Conservation (phyloP, 2,329 filamentous ascomycete genomes). For the Hypoxylon sp. region DNA sequence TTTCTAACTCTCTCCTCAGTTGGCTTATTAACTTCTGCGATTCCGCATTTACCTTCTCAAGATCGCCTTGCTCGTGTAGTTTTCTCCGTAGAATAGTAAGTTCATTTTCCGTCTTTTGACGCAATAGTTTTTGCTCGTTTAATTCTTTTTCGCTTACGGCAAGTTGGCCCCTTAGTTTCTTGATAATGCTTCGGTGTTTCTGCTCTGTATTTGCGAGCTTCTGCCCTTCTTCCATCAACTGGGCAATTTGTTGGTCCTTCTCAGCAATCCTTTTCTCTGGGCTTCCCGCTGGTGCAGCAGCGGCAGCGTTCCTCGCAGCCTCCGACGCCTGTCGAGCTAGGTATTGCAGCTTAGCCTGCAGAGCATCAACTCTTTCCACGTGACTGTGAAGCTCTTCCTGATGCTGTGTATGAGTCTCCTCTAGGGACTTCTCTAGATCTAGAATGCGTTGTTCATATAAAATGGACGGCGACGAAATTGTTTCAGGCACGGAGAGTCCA, state of each 20-base stretch:
- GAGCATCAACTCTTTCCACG: constrained; percentile 89
- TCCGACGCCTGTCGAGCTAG: constrained; percentile 85
- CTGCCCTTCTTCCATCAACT: constrained; percentile 93
- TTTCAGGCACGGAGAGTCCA: constrained; percentile 12
- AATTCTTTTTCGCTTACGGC: constrained; percentile 76
- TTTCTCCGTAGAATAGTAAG: constrained; percentile 63
- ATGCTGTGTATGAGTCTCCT: constrained; percentile 67
- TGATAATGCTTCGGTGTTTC: constrained; percentile 85
- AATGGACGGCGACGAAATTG: constrained; percentile 45
- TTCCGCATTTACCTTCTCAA: constrained; percentile 69
- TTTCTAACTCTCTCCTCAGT: constrained; percentile 63
- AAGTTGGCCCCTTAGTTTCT: constrained; percentile 80
- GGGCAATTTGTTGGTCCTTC: constrained; percentile 90
- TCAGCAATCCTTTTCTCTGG: constrained; percentile 85
- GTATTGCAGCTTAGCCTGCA: constrained; percentile 93
- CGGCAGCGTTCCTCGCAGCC: constrained; percentile 77
- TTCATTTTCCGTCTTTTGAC: constrained; percentile 72
- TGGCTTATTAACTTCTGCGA: constrained; percentile 50
- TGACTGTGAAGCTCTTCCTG: constrained; percentile 88
- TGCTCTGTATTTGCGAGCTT: constrained; percentile 89
- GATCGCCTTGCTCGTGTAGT: constrained; percentile 65
- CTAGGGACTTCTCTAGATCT: constrained; percentile 56
- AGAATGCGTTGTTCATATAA: constrained; percentile 60
- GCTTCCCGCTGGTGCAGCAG: constrained; percentile 74
- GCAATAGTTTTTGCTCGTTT: constrained; percentile 70